Evolutionary conservation across 2,329 filamentous ascomycete genomes (phyloP).

Genomic region (Verticillium nonalfalfae): DNA sequence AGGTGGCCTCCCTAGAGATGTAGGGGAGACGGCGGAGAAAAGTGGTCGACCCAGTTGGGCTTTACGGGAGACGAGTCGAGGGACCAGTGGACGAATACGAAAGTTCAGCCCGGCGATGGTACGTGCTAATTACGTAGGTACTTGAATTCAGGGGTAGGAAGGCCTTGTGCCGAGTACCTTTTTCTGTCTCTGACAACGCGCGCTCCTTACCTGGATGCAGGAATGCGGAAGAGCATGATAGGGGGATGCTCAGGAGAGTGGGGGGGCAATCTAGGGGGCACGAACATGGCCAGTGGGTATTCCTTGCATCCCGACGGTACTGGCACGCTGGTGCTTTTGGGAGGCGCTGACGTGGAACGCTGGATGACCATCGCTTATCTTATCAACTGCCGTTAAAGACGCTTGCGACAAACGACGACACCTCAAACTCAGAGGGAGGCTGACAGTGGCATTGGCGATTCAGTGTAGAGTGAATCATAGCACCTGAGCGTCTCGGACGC

Average conservation of each 20-base stretch:
- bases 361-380: neutral
- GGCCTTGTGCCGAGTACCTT: neutral
- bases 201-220: neutral
- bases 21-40: constrained; percentile 1
- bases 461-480: too few relatives aligned
- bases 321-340: neutral
- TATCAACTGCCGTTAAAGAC: neutral
- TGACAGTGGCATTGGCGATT: too few relatives aligned
- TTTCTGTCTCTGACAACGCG: neutral
- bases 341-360: neutral
- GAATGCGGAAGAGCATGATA: neutral
- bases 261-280: neutral
- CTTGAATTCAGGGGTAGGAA: neutral
- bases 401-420: neutral
- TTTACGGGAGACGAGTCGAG: neutral
- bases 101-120: constrained; percentile 1
- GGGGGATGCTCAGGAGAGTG: neutral
- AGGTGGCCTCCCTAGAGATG: constrained; percentile 3
- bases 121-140: neutral
- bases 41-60: neutral
- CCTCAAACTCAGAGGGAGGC: neutral
- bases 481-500: too few relatives aligned
- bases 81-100: constrained; percentile 10
- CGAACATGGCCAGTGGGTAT: neutral
- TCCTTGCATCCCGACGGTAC: neutral